Percentiles rank a stretch among this genome's conserved stretches.
Conservation (phyloP, 306 rosid genomes). For the Leucaena leucocephala region DNA sequence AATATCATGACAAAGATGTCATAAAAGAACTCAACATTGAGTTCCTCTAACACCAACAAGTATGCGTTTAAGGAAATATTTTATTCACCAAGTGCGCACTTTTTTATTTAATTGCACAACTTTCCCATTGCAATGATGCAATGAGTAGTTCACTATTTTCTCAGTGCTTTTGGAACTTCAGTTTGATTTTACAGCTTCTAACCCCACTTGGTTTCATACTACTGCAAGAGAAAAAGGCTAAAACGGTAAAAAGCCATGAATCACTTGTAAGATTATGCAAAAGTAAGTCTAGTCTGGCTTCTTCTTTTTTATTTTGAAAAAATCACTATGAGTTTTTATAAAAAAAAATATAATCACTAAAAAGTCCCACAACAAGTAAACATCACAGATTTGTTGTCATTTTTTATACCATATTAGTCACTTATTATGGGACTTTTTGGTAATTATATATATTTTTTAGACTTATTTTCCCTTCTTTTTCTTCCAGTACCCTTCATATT, state of each 20-base stretch:
- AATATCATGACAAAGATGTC: conserved; percentile 18
- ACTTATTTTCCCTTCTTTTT: not conserved
- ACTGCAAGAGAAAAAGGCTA: not conserved
- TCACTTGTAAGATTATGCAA: not conserved
- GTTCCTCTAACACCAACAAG: not conserved
- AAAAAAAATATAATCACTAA: no score
- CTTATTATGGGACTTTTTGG: no score
- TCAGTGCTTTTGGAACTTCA: conserved; percentile 1
- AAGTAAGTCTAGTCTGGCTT: not conserved
- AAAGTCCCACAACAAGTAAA: no score
- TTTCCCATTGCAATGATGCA: conserved; percentile 11
- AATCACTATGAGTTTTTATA: no score
- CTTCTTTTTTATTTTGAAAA: no score
- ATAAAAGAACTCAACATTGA: not conserved
- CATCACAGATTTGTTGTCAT: no score
- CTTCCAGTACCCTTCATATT: not conserved
- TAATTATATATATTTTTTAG: no score
- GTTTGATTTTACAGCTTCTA: not conserved
- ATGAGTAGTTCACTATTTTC: conserved; percentile 10
- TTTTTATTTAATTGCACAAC: not conserved
- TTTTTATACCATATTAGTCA: no score
- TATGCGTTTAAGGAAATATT: not conserved
- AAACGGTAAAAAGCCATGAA: not conserved
- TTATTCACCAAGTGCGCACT: not conserved
- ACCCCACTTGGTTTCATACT: not conserved